A percentile compares a stretch with the other conserved stretches of the same genome.
Evolutionary conservation across 495 filamentous ascomycete species (phyloP).

Genomic region (Darksidea phi): DNA sequence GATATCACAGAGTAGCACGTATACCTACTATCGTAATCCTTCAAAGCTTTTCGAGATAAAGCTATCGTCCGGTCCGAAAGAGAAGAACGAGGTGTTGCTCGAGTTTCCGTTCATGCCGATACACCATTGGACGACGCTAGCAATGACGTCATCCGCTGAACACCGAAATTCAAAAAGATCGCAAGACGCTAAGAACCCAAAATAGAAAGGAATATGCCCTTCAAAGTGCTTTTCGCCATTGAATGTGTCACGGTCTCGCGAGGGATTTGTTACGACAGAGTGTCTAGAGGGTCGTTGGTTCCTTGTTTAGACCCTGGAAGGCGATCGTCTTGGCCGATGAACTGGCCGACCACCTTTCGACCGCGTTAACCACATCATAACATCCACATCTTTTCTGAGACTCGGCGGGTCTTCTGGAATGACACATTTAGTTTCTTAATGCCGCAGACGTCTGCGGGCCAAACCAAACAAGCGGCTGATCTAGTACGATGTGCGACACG

Average conservation of each 20-base stretch:
- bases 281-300: background rate
- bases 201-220: too few relatives aligned
- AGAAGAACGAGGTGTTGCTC: conserved; percentile 26
- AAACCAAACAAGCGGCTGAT: background rate
- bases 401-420: too few relatives aligned
- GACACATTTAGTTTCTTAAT: too few relatives aligned
- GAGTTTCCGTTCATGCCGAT: conserved; percentile 12
- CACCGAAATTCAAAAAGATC: background rate
- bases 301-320: conserved; percentile 13
- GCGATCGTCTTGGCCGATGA: background rate
- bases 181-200: too few relatives aligned
- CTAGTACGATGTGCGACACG: conserved; percentile 23
- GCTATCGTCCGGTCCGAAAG: conserved; percentile 29
- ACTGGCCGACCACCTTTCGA: background rate
- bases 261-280: background rate
- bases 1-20: too few relatives aligned
- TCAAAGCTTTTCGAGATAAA: conserved; percentile 25
- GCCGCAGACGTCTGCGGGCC: too few relatives aligned
- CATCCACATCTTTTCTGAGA: too few relatives aligned
- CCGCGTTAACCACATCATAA: too few relatives aligned
- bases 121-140: background rate
- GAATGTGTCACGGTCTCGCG: too few relatives aligned
- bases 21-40: conserved; percentile 30
- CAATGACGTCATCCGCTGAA: conserved; percentile 14
- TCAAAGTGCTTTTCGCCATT: too few relatives aligned